A percentile compares a stretch with the other conserved stretches of the same genome.
phyloP scores from a whole-genome alignment of 805 yeast genomes.

The Suhomyces pyralidae region DNA sequence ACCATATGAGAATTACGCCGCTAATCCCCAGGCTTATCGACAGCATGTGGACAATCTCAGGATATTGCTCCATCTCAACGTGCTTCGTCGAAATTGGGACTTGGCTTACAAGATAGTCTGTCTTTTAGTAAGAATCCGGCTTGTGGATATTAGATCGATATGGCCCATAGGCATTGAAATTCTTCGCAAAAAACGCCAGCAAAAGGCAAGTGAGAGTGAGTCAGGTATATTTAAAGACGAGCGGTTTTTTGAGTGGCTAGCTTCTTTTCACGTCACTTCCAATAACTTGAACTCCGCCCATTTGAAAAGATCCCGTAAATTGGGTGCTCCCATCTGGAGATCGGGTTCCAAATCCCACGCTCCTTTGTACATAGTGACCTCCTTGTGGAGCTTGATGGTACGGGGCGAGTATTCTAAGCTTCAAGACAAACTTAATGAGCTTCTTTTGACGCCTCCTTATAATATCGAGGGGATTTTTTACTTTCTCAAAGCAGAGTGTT shows the following conservation, averaged over 20 bases:
- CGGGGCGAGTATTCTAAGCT: slow-evolving; percentile 34
- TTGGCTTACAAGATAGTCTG: slow-evolving; percentile 53
- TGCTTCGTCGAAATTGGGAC: slow-evolving; percentile 52
- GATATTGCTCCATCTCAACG: slow-evolving; percentile 46
- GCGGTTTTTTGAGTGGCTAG: slow-evolving; percentile 36
- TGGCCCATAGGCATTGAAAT: slow-evolving; percentile 69
- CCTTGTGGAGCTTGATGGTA: slow-evolving; percentile 42
- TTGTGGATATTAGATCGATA: slow-evolving; percentile 50
- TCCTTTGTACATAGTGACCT: slow-evolving; percentile 39
- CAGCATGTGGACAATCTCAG: slow-evolving; percentile 36
- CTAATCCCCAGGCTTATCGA: slow-evolving; percentile 8
- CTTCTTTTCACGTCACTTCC: slow-evolving; percentile 23
- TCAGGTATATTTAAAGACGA: slow-evolving; percentile 19
- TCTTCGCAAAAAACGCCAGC: slow-evolving; percentile 20
- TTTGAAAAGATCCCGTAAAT: slow-evolving; percentile 1
- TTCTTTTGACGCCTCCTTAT: slow-evolving; percentile 43
- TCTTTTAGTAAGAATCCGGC: slow-evolving; percentile 45
- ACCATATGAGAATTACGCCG: slow-evolving; percentile 8
- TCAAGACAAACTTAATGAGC: slow-evolving; percentile 32
- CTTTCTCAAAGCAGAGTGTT: slow-evolving; percentile 33
- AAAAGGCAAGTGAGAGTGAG: not conserved
- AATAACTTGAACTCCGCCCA: slow-evolving; percentile 9
- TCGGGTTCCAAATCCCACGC: slow-evolving; percentile 39
- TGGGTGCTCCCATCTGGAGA: slow-evolving; percentile 37
- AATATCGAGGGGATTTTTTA: slow-evolving; percentile 39